Evolutionary conservation across 805 yeast genomes (phyloP), one percentile per base, ranked within the genome.

Genomic region (Clavispora phyllophila): DNA sequence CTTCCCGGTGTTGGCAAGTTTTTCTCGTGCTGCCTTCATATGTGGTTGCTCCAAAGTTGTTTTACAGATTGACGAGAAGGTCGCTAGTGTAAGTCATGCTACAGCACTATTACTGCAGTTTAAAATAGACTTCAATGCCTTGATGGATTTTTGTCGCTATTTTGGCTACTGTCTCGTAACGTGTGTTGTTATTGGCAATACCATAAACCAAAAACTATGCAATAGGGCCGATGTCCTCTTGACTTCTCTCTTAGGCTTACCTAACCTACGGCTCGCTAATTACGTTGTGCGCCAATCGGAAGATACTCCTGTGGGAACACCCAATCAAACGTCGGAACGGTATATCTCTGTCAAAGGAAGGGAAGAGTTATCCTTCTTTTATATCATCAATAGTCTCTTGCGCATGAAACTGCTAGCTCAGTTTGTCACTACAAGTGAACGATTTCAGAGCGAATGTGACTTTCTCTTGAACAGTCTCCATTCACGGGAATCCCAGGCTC

Each of bases 281-380:
- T 51, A 47, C 35, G 7, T 12, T 20, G 14, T 18, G 3, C 34
- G 34, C 7, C 32, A 15, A 14, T 9, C 25, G 15, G 9, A 22
- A 5, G 23, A 19, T 19, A 13, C 14, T 27, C 31, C 31, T 6
- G 31, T 12, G 8, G 31, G 17, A 22, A 6, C 28, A 14, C 8
- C 12, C n/a, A 5, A 15, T 5, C 5, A n/a, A n/a, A 14, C 15
- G 4, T n/a, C 37, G 18, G 10, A 28, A 19, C n/a, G 26, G 32
- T 26, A 47, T 27, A 34, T 50, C 3, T 22, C 55, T 1, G 41
- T 31, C 4, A 12, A 29, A 1, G 52, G 47, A 19, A 45, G 55
- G 24, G 54, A 49, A 10, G 54, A 51, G 29, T 32, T 51, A 9
- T 42, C 55, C 13, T 50, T 51, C 25, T 51, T 43, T 34, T 51